These are phyloP conservation scores for Solanum sparsipilum DNA, from an alignment of 257 asterid genomes.

Conservation along the genomic window DNA sequence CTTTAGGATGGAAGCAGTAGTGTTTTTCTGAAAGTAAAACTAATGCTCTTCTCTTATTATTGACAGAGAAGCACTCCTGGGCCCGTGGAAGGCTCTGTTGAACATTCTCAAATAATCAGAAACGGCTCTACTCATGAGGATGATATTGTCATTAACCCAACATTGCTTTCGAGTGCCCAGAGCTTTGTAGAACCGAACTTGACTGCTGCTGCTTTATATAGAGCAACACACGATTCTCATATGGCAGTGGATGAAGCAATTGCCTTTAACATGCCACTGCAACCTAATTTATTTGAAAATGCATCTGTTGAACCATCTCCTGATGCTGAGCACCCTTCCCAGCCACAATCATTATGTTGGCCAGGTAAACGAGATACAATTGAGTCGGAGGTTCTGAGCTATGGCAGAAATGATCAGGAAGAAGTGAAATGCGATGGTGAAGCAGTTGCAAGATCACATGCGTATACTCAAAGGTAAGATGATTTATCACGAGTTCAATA, in stretches of 20 bases:
- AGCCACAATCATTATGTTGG: slow-evolving; percentile 31
- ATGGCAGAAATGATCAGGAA: slow-evolving; percentile 26
- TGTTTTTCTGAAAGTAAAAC: neutral
- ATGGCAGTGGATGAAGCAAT: slow-evolving; percentile 22
- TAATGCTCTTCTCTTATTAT: slow-evolving; percentile 8
- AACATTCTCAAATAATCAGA: slow-evolving; percentile 40
- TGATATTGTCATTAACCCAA: slow-evolving; percentile 23
- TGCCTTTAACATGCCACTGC: slow-evolving; percentile 35
- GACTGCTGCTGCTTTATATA: slow-evolving; percentile 27
- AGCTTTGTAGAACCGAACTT: slow-evolving; percentile 39
- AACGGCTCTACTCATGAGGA: slow-evolving; percentile 45
- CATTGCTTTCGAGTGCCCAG: slow-evolving; percentile 31
- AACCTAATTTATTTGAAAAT: slow-evolving; percentile 36
- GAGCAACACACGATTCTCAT: slow-evolving; percentile 28
- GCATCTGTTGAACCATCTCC: slow-evolving; percentile 31
- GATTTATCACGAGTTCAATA: neutral
- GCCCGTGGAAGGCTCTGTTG: slow-evolving; percentile 42
- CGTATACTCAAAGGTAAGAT: slow-evolving; percentile 64
- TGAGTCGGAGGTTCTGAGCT: slow-evolving; percentile 30
- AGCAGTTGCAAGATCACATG: slow-evolving; percentile 40
- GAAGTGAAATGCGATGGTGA: slow-evolving; percentile 34
- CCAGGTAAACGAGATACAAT: slow-evolving; percentile 30
- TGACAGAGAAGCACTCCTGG: slow-evolving; percentile 49
- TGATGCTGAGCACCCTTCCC: slow-evolving; percentile 38
- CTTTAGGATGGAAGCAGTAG: neutral